A percentile compares a stretch with the other conserved stretches of the same genome.
phyloP scores from a whole-genome alignment of 2,329 filamentous ascomycete species.

The Sporothrix phasma region DNA sequence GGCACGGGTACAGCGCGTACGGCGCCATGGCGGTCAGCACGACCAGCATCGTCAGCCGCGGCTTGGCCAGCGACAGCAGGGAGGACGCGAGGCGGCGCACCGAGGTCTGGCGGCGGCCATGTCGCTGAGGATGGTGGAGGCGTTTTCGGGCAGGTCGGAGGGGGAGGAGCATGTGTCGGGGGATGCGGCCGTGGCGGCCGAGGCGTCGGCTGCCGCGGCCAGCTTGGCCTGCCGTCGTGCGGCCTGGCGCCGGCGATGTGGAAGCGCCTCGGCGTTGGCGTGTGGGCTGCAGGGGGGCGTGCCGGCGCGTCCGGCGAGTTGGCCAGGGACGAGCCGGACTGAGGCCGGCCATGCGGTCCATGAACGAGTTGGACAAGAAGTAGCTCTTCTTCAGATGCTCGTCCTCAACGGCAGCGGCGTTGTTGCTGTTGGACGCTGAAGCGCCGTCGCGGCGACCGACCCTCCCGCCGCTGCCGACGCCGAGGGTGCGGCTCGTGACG shows the following conservation, averaged over 20 bases:
- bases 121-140: conserved; percentile 45
- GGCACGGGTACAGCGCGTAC: conserved; percentile 93
- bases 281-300: not conserved
- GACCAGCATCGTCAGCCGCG: conserved; percentile 82
- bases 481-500: conserved; percentile 14
- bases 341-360: conserved; percentile 21
- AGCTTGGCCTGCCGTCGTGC: conserved; percentile 12
- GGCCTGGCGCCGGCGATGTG: conserved; percentile 21
- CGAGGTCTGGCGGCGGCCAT: conserved; percentile 43
- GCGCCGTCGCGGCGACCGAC: not conserved
- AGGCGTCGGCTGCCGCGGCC: not conserved
- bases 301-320: not conserved
- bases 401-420: conserved; percentile 6
- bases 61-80: conserved; percentile 88
- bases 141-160: conserved; percentile 24
- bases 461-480: conserved; percentile 1
- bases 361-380: conserved; percentile 28
- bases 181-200: not conserved
- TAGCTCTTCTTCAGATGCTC: conserved; percentile 25
- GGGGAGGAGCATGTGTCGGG: not conserved
- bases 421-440: not conserved
- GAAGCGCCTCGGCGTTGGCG: conserved; percentile 4
- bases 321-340: not conserved
- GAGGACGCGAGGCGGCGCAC: conserved; percentile 61
- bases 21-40: conserved; percentile 83